A percentile compares a stretch with the other conserved stretches of the same genome.
Evolutionary conservation across 176 grass and related monocot genomes (phyloP).

Genomic region (Cocos nucifera): DNA sequence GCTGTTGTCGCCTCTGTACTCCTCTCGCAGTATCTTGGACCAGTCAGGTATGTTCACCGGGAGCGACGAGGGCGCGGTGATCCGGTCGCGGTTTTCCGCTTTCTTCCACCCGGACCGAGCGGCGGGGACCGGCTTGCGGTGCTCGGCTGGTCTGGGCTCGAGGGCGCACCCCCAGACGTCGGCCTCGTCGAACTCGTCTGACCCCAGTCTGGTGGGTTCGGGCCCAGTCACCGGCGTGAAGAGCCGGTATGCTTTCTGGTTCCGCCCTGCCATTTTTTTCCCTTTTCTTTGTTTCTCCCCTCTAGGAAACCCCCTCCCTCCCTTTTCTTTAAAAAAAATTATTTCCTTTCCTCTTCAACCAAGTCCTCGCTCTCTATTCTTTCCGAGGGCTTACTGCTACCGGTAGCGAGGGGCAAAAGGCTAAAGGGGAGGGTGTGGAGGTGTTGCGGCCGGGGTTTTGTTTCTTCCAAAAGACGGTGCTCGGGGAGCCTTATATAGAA

Average conservation of each 20-base stretch:
- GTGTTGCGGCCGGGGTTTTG: not conserved
- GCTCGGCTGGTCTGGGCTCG: slow-evolving; percentile 18
- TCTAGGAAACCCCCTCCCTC: too few relatives aligned
- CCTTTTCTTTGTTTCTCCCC: not conserved
- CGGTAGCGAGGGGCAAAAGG: not conserved
- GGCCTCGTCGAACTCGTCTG: slow-evolving; percentile 46
- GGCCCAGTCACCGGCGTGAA: slow-evolving; percentile 33
- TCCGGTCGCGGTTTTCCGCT: not conserved
- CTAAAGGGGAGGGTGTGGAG: not conserved
- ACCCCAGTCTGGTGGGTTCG: slow-evolving; percentile 18
- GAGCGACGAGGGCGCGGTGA: slow-evolving; percentile 27
- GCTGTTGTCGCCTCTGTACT: slow-evolving; percentile 28
- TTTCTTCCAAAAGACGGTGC: slow-evolving; percentile 6
- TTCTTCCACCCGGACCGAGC: not conserved
- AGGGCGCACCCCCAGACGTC: slow-evolving; percentile 64
- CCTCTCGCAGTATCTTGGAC: slow-evolving; percentile 70
- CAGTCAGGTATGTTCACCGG: slow-evolving; percentile 87
- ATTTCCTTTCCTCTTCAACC: too few relatives aligned
- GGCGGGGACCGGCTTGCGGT: slow-evolving; percentile 14
- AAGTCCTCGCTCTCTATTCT: too few relatives aligned
- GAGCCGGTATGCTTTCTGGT: slow-evolving; percentile 36
- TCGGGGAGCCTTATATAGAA: slow-evolving; percentile 37
- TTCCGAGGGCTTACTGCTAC: too few relatives aligned
- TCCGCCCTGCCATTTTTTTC: slow-evolving; percentile 48
- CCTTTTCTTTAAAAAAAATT: too few relatives aligned